These are phyloP conservation scores for Iris macrosiphon DNA, from an alignment of 106 monocot species.

Conservation along the genomic window DNA sequence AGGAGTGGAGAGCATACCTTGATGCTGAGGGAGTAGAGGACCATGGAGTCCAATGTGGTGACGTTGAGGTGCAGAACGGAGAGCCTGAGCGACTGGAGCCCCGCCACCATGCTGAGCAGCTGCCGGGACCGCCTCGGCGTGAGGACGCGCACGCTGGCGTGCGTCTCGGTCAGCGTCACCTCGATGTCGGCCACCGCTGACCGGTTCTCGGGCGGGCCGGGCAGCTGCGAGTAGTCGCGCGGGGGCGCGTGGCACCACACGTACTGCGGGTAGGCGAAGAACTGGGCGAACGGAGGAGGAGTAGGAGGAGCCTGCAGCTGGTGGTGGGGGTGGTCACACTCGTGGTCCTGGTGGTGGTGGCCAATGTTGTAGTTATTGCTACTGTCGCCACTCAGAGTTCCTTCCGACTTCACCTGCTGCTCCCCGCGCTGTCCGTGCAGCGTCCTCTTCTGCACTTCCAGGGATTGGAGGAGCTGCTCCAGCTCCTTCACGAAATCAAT, in stretches of 20 bases:
- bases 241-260: conserved; percentile 54
- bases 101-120: conserved; percentile 69
- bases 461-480: conserved; percentile 82
- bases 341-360: conserved; percentile 5
- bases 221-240: conserved; percentile 19
- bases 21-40: conserved; percentile 81
- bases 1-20: too few relatives aligned
- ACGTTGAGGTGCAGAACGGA: conserved; percentile 78
- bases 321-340: not conserved
- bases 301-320: not conserved
- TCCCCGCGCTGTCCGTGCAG: conserved; percentile 17
- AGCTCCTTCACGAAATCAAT: conserved; percentile 97
- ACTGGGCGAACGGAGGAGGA: conserved; percentile 80
- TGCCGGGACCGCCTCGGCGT: conserved; percentile 54
- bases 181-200: conserved; percentile 61
- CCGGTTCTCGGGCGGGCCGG: conserved; percentile 12
- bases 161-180: conserved; percentile 72
- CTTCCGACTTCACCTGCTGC: not conserved
- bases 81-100: conserved; percentile 58
- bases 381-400: not conserved
- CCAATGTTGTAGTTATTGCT: not conserved
- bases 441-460: conserved; percentile 70
- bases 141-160: conserved; percentile 63
- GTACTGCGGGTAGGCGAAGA: conserved; percentile 87
- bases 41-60: conserved; percentile 64